Evolutionary conservation across 441 rosid species (phyloP), one percentile per base, ranked within the genome.

Genomic region (California macrophylla): DNA sequence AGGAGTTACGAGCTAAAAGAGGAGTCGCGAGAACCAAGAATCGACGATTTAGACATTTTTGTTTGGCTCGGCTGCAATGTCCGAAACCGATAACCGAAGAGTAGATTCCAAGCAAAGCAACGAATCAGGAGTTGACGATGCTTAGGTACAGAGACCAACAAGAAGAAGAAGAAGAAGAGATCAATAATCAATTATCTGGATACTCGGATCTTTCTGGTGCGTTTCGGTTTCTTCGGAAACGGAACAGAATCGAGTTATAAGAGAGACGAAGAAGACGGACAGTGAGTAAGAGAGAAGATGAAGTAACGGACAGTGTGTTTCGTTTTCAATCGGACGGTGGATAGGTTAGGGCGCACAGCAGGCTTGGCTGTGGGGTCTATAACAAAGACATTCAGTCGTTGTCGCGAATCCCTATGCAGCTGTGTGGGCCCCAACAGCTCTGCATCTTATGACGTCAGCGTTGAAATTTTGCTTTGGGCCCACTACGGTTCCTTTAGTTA

Each of bases 321-420:
- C 70, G 45, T 34, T 71, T 67, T 65, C 38, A 67, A 80, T 84
- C 80, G 20, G 78, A 82, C 85, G 84, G 80, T 70, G 23, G 66
- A 50, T 68, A 67, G 72, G 54, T 9, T 38, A 38, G 64, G 8
- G 68, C 54, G 67, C 65, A 73, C 66, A 67, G 66, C 8, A n/a
- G 71, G 68, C 36, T 26, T 1, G 21, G 29, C 15, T 18, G 6
- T 13, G 71, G 72, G 70, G 3, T 29, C 77, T 66, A 4, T 20
- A 16, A 3, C 0, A 3, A 28, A 66, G 24, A 40, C 10, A 30
- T 40, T 20, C 23, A 20, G 56, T 56, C 15, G 24, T n/a, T 1
- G 3, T 69, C 25, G 54, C 67, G 80, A 74, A 79, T 79, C 82
- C 80, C 82, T 20, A 74, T 61, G 82, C 3, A 6, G 15, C 6